Conservation (phyloP, 495 filamentous ascomycete species). For the Podospora anserina region DNA sequence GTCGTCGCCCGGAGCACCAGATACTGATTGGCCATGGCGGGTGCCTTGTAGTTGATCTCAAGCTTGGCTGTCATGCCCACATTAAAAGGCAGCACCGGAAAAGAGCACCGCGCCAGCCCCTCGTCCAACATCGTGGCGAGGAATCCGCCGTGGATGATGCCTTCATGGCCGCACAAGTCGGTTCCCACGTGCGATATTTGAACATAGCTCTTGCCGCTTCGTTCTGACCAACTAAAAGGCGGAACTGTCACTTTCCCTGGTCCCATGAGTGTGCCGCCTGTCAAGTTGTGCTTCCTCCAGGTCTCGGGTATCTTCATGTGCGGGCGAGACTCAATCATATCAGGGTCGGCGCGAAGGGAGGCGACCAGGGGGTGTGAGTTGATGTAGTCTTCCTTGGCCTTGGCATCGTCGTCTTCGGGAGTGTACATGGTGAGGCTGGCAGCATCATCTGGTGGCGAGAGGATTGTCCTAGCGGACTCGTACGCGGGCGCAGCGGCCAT, state of each 20-base stretch:
- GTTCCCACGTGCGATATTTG: conserved; percentile 75
- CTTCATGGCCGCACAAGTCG: conserved; percentile 85
- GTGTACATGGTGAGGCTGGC: conserved; percentile 67
- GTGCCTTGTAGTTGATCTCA: conserved; percentile 82
- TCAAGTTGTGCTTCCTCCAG: conserved; percentile 70
- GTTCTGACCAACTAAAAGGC: conserved; percentile 70
- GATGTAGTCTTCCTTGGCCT: conserved; percentile 68
- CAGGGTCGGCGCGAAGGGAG: conserved; percentile 62
- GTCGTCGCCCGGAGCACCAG: conserved; percentile 78
- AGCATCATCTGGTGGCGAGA: conserved; percentile 61
- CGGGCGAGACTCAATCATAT: conserved; percentile 74
- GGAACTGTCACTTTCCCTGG: conserved; percentile 76
- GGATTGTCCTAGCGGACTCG: conserved; percentile 41
- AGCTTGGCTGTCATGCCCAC: conserved; percentile 88
- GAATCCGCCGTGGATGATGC: conserved; percentile 87
- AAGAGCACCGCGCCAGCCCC: conserved; percentile 85
- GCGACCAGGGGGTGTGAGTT: conserved; percentile 67
- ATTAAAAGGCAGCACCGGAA: conserved; percentile 82
- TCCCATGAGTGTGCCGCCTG: conserved; percentile 74
- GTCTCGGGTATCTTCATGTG: conserved; percentile 75
- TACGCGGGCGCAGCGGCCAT: conserved; percentile 52
- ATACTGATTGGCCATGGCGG: conserved; percentile 71
- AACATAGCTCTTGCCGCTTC: conserved; percentile 66
- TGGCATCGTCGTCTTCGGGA: conserved; percentile 58
- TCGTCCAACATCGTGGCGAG: conserved; percentile 92